Evolutionary conservation across 2,329 filamentous ascomycete species (phyloP), one percentile per base, ranked within the genome.

Genomic region (Alternaria solani): DNA sequence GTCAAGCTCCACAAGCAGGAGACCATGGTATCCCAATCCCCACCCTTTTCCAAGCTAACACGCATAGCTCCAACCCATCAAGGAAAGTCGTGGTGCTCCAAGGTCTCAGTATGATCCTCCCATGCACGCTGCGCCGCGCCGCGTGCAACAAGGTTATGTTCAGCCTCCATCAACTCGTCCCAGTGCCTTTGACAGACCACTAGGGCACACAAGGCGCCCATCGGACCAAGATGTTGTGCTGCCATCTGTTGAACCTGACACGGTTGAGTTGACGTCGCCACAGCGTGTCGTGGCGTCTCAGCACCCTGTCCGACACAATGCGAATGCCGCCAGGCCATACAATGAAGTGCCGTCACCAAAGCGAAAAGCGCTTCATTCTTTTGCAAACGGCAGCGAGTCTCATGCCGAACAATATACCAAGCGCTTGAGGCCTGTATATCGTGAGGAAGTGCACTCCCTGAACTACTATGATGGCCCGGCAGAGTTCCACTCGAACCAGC

Each of bases 181-280:
- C 41, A 63, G 41, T 58, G 32, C 61, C 36, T 49, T 61, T 60
- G 53, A 68, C 49, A 67, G 64, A 57, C 55, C 58, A 42, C 51
- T 62, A 59, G 61, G 56, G 23, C 57, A 61, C 30, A 61, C 65
- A 11, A 67, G 71, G 32, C 69, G 71, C 36, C 49, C 61, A 9
- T 72, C 74, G 44, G 75, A 76, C 26, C 73, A 75, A 18, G 75
- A 78, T 52, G 51, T 72, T 41, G 68, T 74, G 28, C 55, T 78
- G 25, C 75, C 75, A 23, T 78, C 75, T 25, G 68, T 78, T 60
- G 75, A 78, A 60, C 69, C 61, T 57, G 74, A 77, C 41, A 61
- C 63, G 18, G 55, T 64, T n/a, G 61, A 68, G 53, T 44, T 67
- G 28, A 61, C 57, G 3, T 71, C 67, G 12, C 62, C 69, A 46